Base-by-base conservation (phyloP, 1,284 basidiomycete genomes). In the Marasmius sp. region DNA sequence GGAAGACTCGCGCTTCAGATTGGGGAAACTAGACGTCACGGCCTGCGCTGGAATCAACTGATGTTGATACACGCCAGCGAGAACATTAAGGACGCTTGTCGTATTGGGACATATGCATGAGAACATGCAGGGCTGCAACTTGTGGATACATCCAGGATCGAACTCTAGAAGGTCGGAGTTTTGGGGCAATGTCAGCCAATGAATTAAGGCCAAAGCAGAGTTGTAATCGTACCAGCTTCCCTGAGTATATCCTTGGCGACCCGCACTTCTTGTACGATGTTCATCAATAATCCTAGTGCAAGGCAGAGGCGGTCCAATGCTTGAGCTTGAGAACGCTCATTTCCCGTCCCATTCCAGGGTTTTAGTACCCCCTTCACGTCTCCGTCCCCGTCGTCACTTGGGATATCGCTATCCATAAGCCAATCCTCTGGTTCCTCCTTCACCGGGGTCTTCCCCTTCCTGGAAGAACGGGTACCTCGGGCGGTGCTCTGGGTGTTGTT, bases 221-320 rank as follows among this genome's bases (percentile, higher is more conserved):
- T 59, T 53, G 20, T 49, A 61, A 12, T 70, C 81, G 63, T 69
- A 89, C 88, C 74, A 45, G 77, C 80, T 12, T 79, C 75, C 55
- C 81, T 77, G 6, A 85, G 70, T 3, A 75, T 61, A 43, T 78
- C 70, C 54, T 81, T 83, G 4, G 80, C 77, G n/a, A 73, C 73
- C 0, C 79, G 76, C n/a, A 79, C 74, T 9, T 76, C 78, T 69
- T 91, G 88, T 0, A 89, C 83, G 47, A 92, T 75, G 71, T 92
- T 92, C 51, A 89, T 90, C 57, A 92, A 74, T 7, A 92, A 73
- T 1, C 87, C 91, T 1, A 92, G 78, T 6, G 84, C 81, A 27
- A 92, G 83, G 71, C 89, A 92, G 3, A 91, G 74, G 47, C 81
- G 78, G 69, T 92, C 91, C 18, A 89, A 77, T 3, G 80, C 73